Base-by-base conservation (phyloP, 192 early-diverging fungal genomes). In the Rhizoclosmatium globosum region DNA sequence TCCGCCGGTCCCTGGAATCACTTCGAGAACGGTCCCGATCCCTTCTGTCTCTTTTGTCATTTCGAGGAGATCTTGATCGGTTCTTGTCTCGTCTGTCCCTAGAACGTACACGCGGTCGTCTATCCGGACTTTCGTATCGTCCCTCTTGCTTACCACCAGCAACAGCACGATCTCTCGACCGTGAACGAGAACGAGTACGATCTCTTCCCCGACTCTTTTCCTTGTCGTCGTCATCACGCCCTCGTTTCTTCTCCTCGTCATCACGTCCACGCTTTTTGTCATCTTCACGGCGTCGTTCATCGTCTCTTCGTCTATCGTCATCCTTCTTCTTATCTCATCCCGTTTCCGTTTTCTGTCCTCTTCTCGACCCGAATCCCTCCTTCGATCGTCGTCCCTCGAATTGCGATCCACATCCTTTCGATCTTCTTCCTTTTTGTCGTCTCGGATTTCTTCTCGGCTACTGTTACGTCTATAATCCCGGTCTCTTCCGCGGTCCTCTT, bases 21-120 rank as follows among this genome's bases (percentile, higher is more conserved):
- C 60, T 62, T 7, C 60, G 60, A 62, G 69, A 53, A 15, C 46
- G n/a, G 50, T 23, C 46, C 46, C 69, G 69, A 57, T 71, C 50
- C 46, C 69, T 48, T 39, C 62, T 64, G 2, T 64, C 62, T 41
- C 62, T 64, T 38, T 58, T 21, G 17, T 39, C 21, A 38, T 65
- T 39, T n/a, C 31, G 31, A 31, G 31, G 39, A 41, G 69, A 48
- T 39, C 50, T 21, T 19, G 69, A 53, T 38, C 46, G 47, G 38
- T 13, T 21, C n/a, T 46, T 56, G 11, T 46, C 45, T 41, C 17
- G 23, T 68, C 65, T 38, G 13, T 68, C 65, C 45, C 65, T 68
- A 21, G 65, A 46, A 21, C 65, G 23, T 3, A 68, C 43, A 43
- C 65, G 65, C 39, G 65, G 65, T 45, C 21, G 23, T 42, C 65